A percentile compares a stretch with the other conserved stretches of the same genome.
These are phyloP conservation scores for Phytophthora chlamydospora DNA, from an alignment of 352 stramenopile species.

Conservation along the genomic window DNA sequence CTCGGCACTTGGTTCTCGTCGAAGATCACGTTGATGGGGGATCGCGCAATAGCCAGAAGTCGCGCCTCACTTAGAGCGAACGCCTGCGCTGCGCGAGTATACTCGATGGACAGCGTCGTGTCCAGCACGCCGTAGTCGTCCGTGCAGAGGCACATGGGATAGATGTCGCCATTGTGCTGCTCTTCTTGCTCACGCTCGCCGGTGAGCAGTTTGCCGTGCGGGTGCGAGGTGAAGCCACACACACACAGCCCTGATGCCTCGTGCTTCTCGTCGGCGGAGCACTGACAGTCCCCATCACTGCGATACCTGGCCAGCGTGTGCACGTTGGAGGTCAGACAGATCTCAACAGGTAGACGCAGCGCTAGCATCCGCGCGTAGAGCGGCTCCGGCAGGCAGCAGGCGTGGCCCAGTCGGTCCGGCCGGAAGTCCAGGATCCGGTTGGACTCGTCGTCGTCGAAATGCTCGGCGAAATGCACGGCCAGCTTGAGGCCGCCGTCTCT, in stretches of 20 bases:
- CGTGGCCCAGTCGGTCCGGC: conserved; percentile 93
- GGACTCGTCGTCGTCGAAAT: conserved; percentile 86
- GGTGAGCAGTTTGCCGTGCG: conserved; percentile 68
- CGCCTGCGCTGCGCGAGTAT: conserved; percentile 75
- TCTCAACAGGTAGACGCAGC: conserved; percentile 90
- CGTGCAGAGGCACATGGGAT: conserved; percentile 92
- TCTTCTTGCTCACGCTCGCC: conserved; percentile 33
- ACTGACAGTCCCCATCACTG: conserved; percentile 39
- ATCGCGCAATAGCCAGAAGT: conserved; percentile 50
- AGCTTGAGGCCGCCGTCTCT: conserved; percentile 80
- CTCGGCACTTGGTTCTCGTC: conserved; percentile 41
- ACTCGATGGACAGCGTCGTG: conserved; percentile 90
- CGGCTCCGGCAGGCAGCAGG: conserved; percentile 78
- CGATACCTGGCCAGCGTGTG: conserved; percentile 91
- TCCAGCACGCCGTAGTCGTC: conserved; percentile 94
- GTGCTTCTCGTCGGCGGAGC: conserved; percentile 38
- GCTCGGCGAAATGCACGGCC: conserved; percentile 93
- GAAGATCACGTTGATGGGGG: conserved; percentile 67
- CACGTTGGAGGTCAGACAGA: conserved; percentile 94
- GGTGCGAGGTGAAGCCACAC: conserved; percentile 83
- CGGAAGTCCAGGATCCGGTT: conserved; percentile 85
- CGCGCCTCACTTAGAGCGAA: conserved; percentile 67
- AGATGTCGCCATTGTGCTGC: conserved; percentile 26
- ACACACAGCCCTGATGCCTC: conserved; percentile 48
- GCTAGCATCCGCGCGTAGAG: conserved; percentile 74